These are phyloP conservation scores for Actinidia chinensis DNA, from an alignment of 179 eudicot genomes.

Conservation along the genomic window DNA sequence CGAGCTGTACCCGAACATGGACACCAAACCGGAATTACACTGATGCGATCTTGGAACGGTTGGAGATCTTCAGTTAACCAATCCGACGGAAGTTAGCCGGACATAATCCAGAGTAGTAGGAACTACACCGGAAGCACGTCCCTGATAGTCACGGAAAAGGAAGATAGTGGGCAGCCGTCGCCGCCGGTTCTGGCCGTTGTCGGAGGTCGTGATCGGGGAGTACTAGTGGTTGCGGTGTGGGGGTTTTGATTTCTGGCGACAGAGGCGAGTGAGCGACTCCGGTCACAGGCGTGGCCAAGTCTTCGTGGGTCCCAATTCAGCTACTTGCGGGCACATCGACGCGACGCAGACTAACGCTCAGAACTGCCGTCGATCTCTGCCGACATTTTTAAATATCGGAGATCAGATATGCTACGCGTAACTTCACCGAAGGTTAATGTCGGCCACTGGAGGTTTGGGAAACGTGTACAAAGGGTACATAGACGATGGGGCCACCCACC, in stretches of 20 bases:
- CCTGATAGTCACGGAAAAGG: too few species aligned
- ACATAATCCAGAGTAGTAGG: conserved; percentile 24
- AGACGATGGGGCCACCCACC: conserved; percentile 7
- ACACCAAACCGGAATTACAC: accelerated
- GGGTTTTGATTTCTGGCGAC: conserved; percentile 25
- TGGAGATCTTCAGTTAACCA: conserved; percentile 45
- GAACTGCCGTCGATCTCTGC: conserved; percentile 31
- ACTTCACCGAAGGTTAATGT: conserved; percentile 23
- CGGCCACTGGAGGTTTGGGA: conserved; percentile 36
- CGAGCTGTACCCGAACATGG: conserved; percentile 24
- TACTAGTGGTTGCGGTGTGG: neutral
- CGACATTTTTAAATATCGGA: conserved; percentile 27
- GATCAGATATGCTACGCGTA: conserved; percentile 25
- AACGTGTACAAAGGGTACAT: conserved; percentile 36
- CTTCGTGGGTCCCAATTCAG: conserved; percentile 12
- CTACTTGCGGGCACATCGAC: conserved; percentile 19
- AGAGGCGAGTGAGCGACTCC: neutral
- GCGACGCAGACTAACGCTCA: conserved; percentile 21
- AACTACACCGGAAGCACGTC: neutral
- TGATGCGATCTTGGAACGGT: conserved; percentile 36
- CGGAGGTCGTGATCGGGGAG: conserved; percentile 15
- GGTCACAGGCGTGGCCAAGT: neutral
- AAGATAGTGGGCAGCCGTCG: too few species aligned
- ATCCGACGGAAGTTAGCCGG: conserved; percentile 25
- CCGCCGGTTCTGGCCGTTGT: neutral